Evolutionary conservation across 331 rosid species (phyloP), one percentile per base, ranked within the genome.

Genomic region (Acacia concinna): DNA sequence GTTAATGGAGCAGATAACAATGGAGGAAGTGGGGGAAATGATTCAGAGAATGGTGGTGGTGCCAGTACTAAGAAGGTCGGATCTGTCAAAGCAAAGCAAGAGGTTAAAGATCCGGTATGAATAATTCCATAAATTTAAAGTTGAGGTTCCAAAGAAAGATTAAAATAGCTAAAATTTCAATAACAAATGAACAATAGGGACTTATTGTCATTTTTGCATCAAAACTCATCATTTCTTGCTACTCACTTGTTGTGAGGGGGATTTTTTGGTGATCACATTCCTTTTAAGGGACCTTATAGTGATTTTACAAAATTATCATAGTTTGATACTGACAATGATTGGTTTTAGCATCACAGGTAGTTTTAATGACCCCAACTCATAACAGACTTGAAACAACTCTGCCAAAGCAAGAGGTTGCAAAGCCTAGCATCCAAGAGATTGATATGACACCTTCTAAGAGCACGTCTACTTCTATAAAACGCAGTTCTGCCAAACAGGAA

Each of bases 71-170:
- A 87, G 86, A 89, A 86, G 79, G 46, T 60, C 17, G 88, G 85
- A 81, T 71, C 74, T 4, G 44, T 64, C 4, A 94, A 88, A 90
- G 94, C 89, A 75, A 92, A 87, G 88, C 92, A 74, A 71, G 96
- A 95, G 86, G 87, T 70, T 76, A 88, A 85, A 87, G 91, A 87
- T 86, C 94, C 91, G 97, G 99, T 95, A 92, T 56, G 76, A 83
- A 75, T 85, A 66, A 67, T 74, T n/a, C 78, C 68, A 32, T 68
- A 56, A 15, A 68, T 77, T 80, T 62, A 23, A 31, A 66, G 73
- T 77, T 69, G 8, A 46, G 5, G 15, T 46, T 0, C 15, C 7
- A 13, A 46, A 0, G n/a, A 14, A 46, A 7, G 6, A 46, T 3
- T 38, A 0, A 3, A 12, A 15, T 5, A 46, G 1, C 1, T 14